Evolutionary conservation across 129 eudicot species (phyloP), one percentile per base, ranked within the genome.

Genomic region (Lonicera japonica): DNA sequence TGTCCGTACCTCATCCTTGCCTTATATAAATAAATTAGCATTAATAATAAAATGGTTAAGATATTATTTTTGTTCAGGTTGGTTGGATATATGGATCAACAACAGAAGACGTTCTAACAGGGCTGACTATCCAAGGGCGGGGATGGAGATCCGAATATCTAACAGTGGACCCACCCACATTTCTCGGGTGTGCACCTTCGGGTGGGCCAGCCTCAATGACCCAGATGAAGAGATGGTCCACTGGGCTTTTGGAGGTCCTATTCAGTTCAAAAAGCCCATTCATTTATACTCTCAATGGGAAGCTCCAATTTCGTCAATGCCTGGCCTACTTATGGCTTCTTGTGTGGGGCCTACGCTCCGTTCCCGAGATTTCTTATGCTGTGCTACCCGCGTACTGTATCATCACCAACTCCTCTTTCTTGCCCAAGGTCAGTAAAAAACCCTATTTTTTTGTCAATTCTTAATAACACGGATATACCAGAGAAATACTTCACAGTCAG

Each of bases 81-180:
- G 89, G 89, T 36, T 79, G 82, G 82, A 68, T 69, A 21, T 83
- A 83, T 61, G 89, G 89, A 58, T 79, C 89, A 3, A 62, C 74
- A 60, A 38, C 82, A 1, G 89, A 83, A 63, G 89, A 83, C 38
- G 0, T 73, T 13, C 77, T 83, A 34, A 79, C 85, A 2, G 82
- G 85, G 54, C 61, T 79, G 12, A 15, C 52, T 14, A 79, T 83
- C 24, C 89, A 83, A 20, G 72, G 64, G 23, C 66, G 70, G 56
- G 89, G 89, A 36, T 83, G 84, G 84, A 75, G 19, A 69, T 72
- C 85, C 11, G 54, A 38, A 47, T 34, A n/a, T 14, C 56, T 65
- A 17, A 6, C 64, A 12, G 69, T 77, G 0, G 77, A 72, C 20
- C 78, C 75, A 21, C 61, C 67, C 5, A 72, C 73, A 0, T 83